Percentiles rank a stretch among this genome's conserved stretches.
These are phyloP conservation scores for Francoa sonchifolia DNA, from an alignment of 441 rosid species.

Conservation along the genomic window DNA sequence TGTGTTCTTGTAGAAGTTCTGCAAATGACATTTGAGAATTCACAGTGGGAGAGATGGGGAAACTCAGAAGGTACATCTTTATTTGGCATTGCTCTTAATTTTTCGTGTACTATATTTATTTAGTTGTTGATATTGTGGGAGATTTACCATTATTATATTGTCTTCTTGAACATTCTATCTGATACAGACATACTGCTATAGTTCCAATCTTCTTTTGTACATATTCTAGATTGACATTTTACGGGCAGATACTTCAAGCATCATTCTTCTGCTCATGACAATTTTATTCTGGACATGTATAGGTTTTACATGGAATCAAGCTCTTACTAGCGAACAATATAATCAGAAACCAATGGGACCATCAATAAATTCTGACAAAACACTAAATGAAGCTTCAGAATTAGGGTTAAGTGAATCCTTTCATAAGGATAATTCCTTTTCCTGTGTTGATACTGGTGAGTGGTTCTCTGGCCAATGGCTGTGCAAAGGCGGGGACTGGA, in stretches of 20 bases:
- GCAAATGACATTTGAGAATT: constrained; percentile 48
- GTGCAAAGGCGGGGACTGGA: constrained; percentile 99
- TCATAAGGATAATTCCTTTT: constrained; percentile 30
- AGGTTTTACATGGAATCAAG: constrained; percentile 42
- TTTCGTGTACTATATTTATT: background rate
- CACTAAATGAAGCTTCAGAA: constrained; percentile 30
- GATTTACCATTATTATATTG: too few relatives aligned
- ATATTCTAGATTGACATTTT: too few relatives aligned
- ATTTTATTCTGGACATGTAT: constrained; percentile 15
- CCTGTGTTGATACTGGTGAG: constrained; percentile 36
- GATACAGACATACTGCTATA: too few relatives aligned
- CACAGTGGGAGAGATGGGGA: constrained; percentile 35
- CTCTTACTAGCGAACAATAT: constrained; percentile 20
- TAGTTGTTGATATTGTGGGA: background rate
- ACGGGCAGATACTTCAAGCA: too few relatives aligned
- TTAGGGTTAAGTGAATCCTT: constrained; percentile 22
- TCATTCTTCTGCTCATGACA: constrained; percentile 14
- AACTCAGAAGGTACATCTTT: constrained; percentile 48
- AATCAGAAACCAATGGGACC: constrained; percentile 28
- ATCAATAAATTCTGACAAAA: constrained; percentile 23
- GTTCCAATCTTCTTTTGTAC: too few relatives aligned
- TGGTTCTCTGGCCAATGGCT: constrained; percentile 83
- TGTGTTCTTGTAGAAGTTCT: constrained; percentile 50
- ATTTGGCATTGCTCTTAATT: constrained; percentile 10
- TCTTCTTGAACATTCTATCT: too few relatives aligned